These are phyloP conservation scores for Fusarium illudens DNA, from an alignment of 2,329 filamentous ascomycete genomes.

Conservation along the genomic window DNA sequence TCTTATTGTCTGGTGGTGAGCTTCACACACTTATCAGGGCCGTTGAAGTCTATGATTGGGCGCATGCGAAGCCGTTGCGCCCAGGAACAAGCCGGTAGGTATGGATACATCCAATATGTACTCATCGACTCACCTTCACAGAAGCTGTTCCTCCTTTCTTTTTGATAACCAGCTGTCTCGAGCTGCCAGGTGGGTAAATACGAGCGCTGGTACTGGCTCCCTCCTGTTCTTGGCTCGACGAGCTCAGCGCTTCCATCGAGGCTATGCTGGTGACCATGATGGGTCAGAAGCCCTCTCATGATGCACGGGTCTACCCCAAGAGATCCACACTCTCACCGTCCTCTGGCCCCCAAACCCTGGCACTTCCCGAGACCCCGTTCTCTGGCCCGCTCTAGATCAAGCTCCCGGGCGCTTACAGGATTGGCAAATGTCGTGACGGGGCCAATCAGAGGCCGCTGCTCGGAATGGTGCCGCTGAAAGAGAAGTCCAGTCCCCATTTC, in stretches of 20 bases:
- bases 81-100: not conserved
- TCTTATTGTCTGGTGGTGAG: not conserved
- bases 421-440: conserved; percentile 15
- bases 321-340: conserved; percentile 15
- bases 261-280: conserved; percentile 31
- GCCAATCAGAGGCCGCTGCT: conserved; percentile 33
- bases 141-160: not conserved
- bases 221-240: conserved; percentile 33
- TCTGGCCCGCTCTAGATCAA: conserved; percentile 29
- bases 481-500: conserved; percentile 9
- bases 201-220: conserved; percentile 10
- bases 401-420: conserved; percentile 41
- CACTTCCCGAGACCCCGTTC: conserved; percentile 28
- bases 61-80: not conserved
- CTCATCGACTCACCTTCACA: not conserved
- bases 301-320: conserved; percentile 27
- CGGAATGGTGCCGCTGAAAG: conserved; percentile 16
- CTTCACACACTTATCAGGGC: not conserved
- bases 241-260: conserved; percentile 36
- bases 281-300: conserved; percentile 25
- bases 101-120: not conserved
- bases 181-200: not conserved
- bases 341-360: conserved; percentile 33
- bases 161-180: not conserved
- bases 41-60: not conserved